phyloP scores from a whole-genome alignment of 345 rosid genomes.

The Acer yangbiense region DNA sequence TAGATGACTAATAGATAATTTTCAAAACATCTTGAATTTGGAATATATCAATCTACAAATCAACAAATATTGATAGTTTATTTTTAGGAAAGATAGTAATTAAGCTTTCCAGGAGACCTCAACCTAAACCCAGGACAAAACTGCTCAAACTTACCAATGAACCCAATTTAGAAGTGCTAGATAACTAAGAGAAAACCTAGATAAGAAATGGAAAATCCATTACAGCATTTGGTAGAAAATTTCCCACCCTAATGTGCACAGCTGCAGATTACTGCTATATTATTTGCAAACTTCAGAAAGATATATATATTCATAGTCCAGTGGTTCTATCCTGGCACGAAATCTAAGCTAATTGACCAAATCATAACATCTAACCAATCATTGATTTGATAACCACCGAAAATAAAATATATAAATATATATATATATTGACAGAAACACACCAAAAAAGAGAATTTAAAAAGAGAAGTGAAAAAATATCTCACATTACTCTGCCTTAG shows the following conservation, averaged over 20 bases:
- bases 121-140: not conserved
- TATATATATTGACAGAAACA: not conserved
- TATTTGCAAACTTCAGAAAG: slow-evolving; percentile 2
- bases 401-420: not conserved
- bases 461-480: slow-evolving; percentile 24
- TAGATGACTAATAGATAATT: not conserved
- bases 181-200: not conserved
- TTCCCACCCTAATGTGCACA: not conserved
- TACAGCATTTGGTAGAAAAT: not conserved
- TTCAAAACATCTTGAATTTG: not conserved
- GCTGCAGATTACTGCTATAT: not conserved
- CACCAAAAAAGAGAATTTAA: not conserved
- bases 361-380: not conserved
- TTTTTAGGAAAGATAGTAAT: not conserved
- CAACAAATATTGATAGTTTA: not conserved
- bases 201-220: slow-evolving; percentile 7
- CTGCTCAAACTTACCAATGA: not conserved
- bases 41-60: not conserved
- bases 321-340: not conserved
- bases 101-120: not conserved
- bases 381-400: slow-evolving; percentile 4
- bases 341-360: not conserved
- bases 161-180: not conserved
- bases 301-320: not conserved
- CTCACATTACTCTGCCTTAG: slow-evolving; percentile 49